Evolutionary conservation across 176 grass and related monocot genomes (phyloP).

Genomic region (bread wheat (Triticum aestivum)): DNA sequence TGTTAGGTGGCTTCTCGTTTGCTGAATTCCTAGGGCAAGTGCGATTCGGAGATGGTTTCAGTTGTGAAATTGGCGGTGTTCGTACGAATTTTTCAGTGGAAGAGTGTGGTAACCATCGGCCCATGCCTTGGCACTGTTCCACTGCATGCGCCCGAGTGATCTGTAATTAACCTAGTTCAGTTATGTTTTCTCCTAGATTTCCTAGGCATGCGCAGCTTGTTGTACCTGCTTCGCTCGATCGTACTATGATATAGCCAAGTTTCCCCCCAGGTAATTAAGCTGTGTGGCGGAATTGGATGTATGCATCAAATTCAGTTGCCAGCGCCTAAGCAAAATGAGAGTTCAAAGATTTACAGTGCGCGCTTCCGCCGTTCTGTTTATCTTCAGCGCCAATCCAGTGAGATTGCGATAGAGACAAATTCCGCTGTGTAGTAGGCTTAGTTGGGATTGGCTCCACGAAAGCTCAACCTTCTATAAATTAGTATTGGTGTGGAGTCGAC

Average conservation of each 20-base stretch:
- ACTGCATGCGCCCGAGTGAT: background rate
- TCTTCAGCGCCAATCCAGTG: background rate
- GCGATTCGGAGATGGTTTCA: background rate
- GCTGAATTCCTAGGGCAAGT: background rate
- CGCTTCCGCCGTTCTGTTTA: background rate
- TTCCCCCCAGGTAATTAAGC: too few species aligned
- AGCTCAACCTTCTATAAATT: background rate
- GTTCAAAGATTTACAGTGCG: background rate
- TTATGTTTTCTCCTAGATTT: background rate
- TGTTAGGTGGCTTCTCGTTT: background rate
- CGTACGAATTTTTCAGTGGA: background rate
- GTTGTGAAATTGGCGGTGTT: background rate
- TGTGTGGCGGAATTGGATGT: background rate
- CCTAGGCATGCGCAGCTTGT: background rate
- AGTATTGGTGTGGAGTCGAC: background rate
- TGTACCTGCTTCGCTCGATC: too few species aligned
- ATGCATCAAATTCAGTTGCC: background rate
- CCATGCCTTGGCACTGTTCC: background rate
- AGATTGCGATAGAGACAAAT: background rate
- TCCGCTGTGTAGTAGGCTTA: constrained; percentile 1
- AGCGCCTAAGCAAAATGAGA: background rate
- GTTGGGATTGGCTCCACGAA: background rate
- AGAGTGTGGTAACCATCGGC: background rate
- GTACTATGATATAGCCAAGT: too few species aligned
- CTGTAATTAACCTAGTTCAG: background rate